Evolutionary conservation across 331 rosid species (phyloP), one percentile per base, ranked within the genome.

Genomic region (Prunus yedoensis): DNA sequence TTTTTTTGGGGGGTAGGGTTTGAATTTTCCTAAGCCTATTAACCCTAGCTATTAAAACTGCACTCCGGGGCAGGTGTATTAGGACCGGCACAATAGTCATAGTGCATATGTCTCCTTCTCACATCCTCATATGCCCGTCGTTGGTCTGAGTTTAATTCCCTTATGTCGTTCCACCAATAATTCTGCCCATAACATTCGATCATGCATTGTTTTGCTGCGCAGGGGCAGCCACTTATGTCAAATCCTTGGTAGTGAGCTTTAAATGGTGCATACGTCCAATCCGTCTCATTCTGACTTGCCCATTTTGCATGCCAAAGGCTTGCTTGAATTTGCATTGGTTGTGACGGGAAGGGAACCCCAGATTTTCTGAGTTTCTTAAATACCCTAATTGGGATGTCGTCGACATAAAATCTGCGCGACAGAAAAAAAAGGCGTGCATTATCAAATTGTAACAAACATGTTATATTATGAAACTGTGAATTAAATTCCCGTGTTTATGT

Each of bases 191-290:
- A 77, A 60, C 93, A 88, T 7, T 68, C 52, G 35, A 0, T 35
- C 27, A 38, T 38, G 43, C 43, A 38, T 38, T 38, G 43, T 38
- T 68, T 76, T 62, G 52, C 20, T 53, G 43, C 43, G 43, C 43
- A 38, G 43, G 65, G 25, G 54, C 91, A 91, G 21, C 83, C 90
- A 8, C 56, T 28, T 11, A 87, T 46, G 65, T 65, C 74, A 78
- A 91, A 91, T 13, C 85, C 83, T 73, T 69, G 83, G 9, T 73
- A 87, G 52, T 75, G 51, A 14, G 93, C 96, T 75, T 75, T 77
- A 25, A 91, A 91, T 3, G 96, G 93, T 65, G 89, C 84, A 47
- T 72, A 76, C 50, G 12, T 54, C 90, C 89, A 91, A 32, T 87
- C 51, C 32, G 12, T 81, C 81, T 82, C 88, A 1, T 28, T 4